Evolutionary conservation across 257 asterid species (phyloP), one percentile per base, ranked within the genome.

Genomic region (Coffea eugenioides): DNA sequence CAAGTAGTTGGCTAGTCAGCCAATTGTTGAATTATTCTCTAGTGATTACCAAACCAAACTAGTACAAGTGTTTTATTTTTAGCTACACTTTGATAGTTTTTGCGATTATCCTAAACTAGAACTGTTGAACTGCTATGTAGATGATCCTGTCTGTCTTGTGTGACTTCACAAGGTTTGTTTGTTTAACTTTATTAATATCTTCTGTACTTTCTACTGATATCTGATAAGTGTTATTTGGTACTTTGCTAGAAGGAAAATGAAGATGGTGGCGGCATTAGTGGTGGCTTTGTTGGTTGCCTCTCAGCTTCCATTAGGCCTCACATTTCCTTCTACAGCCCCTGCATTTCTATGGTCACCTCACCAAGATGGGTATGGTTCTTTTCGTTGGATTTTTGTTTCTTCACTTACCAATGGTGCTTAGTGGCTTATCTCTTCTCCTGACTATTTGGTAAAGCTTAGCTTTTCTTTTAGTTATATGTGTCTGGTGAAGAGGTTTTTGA

Each of bases 261-360:
- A 75, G 75, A 72, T 67, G 66, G 27, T 70, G 71, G 48, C 56
- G 76, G 71, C 81, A 8, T 11, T 83, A 0, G 56, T 71, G 59
- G 21, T 59, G 51, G 57, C 62, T 49, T 8, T 83, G 51, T 43
- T 74, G 23, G 57, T 83, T 75, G 81, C 77, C 31, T 51, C 59
- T 62, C 81, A 75, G 81, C 69, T 79, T 36, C 74, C 79, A 21
- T 67, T 39, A 69, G 83, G 81, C 46, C 65, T 83, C 18, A 65
- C 82, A 46, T 71, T 46, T 16, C 83, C 83, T 3, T 78, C 80
- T 45, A 85, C 83, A 0, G 79, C 73, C 56, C 88, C 88, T 15
- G 85, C 88, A 0, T 81, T 85, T 48, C 69, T 85, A 20, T 85
- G 88, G 88, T 85, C 88, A 27, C 78, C 79, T 27, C 76, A 81